These are phyloP conservation scores for Saturnispora galanensis DNA, from an alignment of 805 yeast genomes.

Conservation along the genomic window DNA sequence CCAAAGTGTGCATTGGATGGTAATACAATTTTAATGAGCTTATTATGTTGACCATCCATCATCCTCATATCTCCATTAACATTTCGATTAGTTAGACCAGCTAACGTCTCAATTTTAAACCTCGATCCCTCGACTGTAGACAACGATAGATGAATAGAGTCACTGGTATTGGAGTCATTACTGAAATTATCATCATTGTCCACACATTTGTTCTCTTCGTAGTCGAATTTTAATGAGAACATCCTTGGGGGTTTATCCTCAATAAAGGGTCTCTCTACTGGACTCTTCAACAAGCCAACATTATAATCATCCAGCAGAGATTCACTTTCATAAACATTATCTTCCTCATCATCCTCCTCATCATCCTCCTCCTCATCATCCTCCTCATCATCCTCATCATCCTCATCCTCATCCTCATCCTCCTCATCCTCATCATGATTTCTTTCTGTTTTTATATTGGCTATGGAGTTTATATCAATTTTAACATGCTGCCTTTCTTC, in stretches of 20 bases:
- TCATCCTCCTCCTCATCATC: neutral
- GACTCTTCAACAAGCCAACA: conserved; percentile 15
- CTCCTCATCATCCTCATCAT: neutral
- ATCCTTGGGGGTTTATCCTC: conserved; percentile 28
- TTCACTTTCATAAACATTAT: neutral
- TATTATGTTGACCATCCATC: neutral
- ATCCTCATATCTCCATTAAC: conserved; percentile 12
- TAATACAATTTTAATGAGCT: conserved; percentile 13
- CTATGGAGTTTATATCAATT: conserved; percentile 21
- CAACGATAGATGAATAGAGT: no score
- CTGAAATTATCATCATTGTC: conserved; percentile 8
- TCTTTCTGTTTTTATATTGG: neutral
- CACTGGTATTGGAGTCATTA: neutral
- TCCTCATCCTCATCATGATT: conserved; percentile 1
- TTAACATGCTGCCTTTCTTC: conserved; percentile 16
- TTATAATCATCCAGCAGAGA: neutral
- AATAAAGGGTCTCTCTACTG: conserved; percentile 18
- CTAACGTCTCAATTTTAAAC: neutral
- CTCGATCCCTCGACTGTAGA: neutral
- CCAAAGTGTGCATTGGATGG: conserved; percentile 13
- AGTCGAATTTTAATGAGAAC: conserved; percentile 22
- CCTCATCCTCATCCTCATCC: no score
- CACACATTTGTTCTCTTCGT: conserved; percentile 10
- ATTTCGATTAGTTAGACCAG: conserved; percentile 7
- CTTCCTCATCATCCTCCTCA: conserved; percentile 1